phyloP scores from a whole-genome alignment of 1,284 basidiomycete species.

The Schizophyllum commune region DNA sequence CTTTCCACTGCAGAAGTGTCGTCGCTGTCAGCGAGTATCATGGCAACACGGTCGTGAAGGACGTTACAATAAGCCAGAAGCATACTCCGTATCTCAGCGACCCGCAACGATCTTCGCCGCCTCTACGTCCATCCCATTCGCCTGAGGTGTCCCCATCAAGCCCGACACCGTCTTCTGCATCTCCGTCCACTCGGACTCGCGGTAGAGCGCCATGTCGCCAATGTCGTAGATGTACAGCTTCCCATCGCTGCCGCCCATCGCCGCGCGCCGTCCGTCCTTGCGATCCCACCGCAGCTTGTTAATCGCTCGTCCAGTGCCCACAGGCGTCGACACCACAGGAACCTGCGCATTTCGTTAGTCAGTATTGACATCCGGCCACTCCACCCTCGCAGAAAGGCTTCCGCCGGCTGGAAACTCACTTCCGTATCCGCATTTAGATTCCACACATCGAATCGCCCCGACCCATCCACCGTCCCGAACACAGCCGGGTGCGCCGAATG shows the following conservation, averaged over 20 bases:
- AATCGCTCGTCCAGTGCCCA: slow-evolving; percentile 71
- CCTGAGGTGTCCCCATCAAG: too few relatives aligned
- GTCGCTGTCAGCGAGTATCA: too few relatives aligned
- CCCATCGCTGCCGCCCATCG: slow-evolving; percentile 88
- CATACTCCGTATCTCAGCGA: too few relatives aligned
- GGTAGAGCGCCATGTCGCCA: slow-evolving; percentile 79
- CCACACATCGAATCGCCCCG: slow-evolving; percentile 94
- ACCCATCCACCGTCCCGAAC: slow-evolving; percentile 92
- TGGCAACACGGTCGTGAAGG: too few relatives aligned
- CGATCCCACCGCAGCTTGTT: slow-evolving; percentile 96
- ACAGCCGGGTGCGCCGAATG: slow-evolving; percentile 91
- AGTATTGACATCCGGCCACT: too few relatives aligned
- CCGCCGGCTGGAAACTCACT: slow-evolving; percentile 39
- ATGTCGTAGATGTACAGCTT: slow-evolving; percentile 91
- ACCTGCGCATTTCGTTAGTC: slow-evolving; percentile 40
- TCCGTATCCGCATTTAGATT: slow-evolving; percentile 93
- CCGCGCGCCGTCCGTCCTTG: slow-evolving; percentile 78
- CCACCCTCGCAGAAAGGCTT: slow-evolving; percentile 3
- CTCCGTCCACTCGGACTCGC: slow-evolving; percentile 86
- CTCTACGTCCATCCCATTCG: too few relatives aligned
- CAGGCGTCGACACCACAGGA: slow-evolving; percentile 68
- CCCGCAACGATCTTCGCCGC: too few relatives aligned
- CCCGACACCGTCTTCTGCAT: slow-evolving; percentile 66
- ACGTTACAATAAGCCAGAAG: too few relatives aligned
- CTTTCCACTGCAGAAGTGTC: too few relatives aligned